phyloP scores from a whole-genome alignment of 1,284 basidiomycete genomes.

The Ceratobasidium sp. region DNA sequence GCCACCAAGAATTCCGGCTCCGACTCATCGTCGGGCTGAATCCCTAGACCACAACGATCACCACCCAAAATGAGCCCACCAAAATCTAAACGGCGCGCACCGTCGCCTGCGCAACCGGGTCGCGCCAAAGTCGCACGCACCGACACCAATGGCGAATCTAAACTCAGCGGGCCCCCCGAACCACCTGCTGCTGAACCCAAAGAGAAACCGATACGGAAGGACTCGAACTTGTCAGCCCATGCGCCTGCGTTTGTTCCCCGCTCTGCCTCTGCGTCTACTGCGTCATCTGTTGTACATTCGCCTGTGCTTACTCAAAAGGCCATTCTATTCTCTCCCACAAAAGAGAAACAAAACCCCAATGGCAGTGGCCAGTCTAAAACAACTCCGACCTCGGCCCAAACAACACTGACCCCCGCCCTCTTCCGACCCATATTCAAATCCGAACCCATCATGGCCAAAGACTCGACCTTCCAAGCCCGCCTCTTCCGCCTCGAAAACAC shows the following conservation, averaged over 20 bases:
- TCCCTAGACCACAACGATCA: neutral
- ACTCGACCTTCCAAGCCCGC: slow-evolving; percentile 71
- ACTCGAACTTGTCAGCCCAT: slow-evolving; percentile 10
- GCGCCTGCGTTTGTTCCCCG: slow-evolving; percentile 26
- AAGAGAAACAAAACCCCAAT: no score
- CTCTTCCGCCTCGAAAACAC: slow-evolving; percentile 60
- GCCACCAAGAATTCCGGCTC: no score
- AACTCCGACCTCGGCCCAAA: neutral
- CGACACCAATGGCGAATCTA: slow-evolving; percentile 7
- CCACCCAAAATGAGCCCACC: neutral
- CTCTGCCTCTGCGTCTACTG: neutral
- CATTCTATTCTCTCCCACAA: no score
- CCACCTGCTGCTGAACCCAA: neutral
- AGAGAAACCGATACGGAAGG: neutral
- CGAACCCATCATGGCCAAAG: slow-evolving; percentile 74
- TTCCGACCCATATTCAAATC: slow-evolving; percentile 64
- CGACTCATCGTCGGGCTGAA: neutral
- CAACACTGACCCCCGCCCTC: neutral
- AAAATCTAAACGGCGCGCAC: slow-evolving; percentile 17
- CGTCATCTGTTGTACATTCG: neutral
- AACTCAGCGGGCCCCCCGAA: neutral
- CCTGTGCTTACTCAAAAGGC: no score
- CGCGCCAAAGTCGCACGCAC: neutral
- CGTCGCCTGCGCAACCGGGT: slow-evolving; percentile 2
- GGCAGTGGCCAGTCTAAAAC: no score